Percentiles rank a stretch among this genome's conserved stretches.
Evolutionary conservation across 192 early-diverging fungal genomes (phyloP).

Genomic region (Podila verticillata): DNA sequence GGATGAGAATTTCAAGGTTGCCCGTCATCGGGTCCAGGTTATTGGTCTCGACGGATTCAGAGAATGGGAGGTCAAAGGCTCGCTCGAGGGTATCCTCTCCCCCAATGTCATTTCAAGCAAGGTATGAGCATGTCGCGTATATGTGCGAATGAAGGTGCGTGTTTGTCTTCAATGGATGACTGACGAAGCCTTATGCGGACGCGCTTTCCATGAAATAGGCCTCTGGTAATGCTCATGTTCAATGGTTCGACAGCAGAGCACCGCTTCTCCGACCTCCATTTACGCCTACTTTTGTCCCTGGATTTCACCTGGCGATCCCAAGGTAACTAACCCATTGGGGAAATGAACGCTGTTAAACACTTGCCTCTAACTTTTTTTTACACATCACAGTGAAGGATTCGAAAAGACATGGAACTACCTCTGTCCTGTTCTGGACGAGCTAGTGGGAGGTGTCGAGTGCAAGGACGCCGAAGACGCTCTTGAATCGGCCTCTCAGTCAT

Average conservation of each 20-base stretch:
- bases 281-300: constrained; percentile 31
- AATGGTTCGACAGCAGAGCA: constrained; percentile 33
- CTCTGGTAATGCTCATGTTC: constrained; percentile 19
- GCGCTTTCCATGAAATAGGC: too few relatives aligned
- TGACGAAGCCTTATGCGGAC: too few relatives aligned
- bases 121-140: constrained; percentile 2
- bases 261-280: constrained; percentile 47
- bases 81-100: constrained; percentile 5
- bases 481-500: background rate
- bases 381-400: constrained; percentile 16
- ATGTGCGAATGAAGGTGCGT: background rate
- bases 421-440: constrained; percentile 19
- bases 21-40: constrained; percentile 33
- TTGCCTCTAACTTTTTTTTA: background rate
- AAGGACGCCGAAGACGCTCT: background rate
- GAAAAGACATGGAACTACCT: constrained; percentile 19
- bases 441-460: constrained; percentile 31
- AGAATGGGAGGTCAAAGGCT: constrained; percentile 49
- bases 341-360: background rate
- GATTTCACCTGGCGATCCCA: constrained; percentile 32
- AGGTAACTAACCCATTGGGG: constrained; percentile 15
- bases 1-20: constrained; percentile 39
- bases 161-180: background rate
- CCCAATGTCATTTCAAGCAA: constrained; percentile 9
- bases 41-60: constrained; percentile 28